Percentiles rank a stretch among this genome's conserved stretches.
Evolutionary conservation across 257 asterid genomes (phyloP).

Genomic region (Rubia yunnanensis): DNA sequence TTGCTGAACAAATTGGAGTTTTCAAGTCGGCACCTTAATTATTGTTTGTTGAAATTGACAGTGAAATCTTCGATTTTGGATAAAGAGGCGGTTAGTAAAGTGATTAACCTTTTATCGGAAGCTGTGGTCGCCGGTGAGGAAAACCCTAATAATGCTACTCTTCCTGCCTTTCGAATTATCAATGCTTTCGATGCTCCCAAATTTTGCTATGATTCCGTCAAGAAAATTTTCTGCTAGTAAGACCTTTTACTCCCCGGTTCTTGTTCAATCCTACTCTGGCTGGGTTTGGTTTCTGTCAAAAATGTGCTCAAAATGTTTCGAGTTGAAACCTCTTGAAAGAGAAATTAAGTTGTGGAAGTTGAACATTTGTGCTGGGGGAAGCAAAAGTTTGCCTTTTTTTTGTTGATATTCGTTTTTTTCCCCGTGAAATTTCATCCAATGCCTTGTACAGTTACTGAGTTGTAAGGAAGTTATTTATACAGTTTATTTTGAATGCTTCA

Average conservation of each 20-base stretch:
- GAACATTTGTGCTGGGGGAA: background rate
- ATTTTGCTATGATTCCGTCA: constrained; percentile 65
- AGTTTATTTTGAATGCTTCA: constrained; percentile 1
- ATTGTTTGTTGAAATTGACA: constrained; percentile 11
- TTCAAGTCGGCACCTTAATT: background rate
- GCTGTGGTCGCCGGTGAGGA: constrained; percentile 60
- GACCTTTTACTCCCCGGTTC: constrained; percentile 2
- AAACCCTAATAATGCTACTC: constrained; percentile 30
- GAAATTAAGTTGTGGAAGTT: background rate
- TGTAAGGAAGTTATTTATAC: background rate
- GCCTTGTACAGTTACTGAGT: background rate
- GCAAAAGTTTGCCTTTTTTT: background rate
- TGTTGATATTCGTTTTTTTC: no score
- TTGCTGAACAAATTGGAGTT: background rate
- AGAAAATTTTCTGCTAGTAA: constrained; percentile 64
- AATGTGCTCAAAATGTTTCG: background rate
- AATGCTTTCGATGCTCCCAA: constrained; percentile 75
- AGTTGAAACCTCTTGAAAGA: background rate
- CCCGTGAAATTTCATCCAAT: background rate
- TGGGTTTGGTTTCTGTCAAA: background rate
- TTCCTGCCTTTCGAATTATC: constrained; percentile 53
- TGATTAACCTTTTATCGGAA: constrained; percentile 41
- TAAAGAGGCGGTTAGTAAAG: constrained; percentile 59
- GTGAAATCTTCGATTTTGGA: constrained; percentile 88
- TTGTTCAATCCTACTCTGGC: background rate